phyloP scores from a whole-genome alignment of 805 yeast species.

The Saccharomyces mikatae region DNA sequence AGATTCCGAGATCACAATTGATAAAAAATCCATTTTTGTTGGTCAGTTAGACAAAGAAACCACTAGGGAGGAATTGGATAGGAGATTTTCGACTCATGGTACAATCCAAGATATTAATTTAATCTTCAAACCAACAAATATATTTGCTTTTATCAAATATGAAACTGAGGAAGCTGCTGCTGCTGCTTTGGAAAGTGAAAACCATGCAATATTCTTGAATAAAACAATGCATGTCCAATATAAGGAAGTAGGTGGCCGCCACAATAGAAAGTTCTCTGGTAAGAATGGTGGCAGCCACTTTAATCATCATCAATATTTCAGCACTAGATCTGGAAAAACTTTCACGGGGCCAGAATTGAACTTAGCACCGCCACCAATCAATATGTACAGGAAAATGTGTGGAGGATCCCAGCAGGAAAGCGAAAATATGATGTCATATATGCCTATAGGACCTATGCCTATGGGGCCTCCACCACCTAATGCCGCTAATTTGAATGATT shows the following conservation, averaged over 20 bases:
- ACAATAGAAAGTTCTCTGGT: conserved; percentile 20
- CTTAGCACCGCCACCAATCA: conserved; percentile 79
- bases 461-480: conserved; percentile 7
- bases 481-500: conserved; percentile 3
- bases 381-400: conserved; percentile 41
- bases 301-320: conserved; percentile 14
- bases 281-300: conserved; percentile 8
- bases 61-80: conserved; percentile 45
- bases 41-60: conserved; percentile 59
- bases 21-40: conserved; percentile 65
- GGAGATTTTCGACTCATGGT: conserved; percentile 64
- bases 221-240: conserved; percentile 82
- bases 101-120: conserved; percentile 48
- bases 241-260: conserved; percentile 43
- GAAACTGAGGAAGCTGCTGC: conserved; percentile 68
- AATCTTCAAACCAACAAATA: conserved; percentile 41
- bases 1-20: conserved; percentile 37
- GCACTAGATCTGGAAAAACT: conserved; percentile 4
- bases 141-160: conserved; percentile 69
- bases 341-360: conserved; percentile 35
- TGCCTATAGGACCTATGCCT: conserved; percentile 9
- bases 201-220: conserved; percentile 65
- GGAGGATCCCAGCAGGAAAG: conserved; percentile 3
- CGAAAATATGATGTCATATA: conserved; percentile 4
- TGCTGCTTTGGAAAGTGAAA: conserved; percentile 76